Base-by-base conservation (phyloP, 2,329 filamentous ascomycete species). In the Pyrenophora seminiperda region DNA sequence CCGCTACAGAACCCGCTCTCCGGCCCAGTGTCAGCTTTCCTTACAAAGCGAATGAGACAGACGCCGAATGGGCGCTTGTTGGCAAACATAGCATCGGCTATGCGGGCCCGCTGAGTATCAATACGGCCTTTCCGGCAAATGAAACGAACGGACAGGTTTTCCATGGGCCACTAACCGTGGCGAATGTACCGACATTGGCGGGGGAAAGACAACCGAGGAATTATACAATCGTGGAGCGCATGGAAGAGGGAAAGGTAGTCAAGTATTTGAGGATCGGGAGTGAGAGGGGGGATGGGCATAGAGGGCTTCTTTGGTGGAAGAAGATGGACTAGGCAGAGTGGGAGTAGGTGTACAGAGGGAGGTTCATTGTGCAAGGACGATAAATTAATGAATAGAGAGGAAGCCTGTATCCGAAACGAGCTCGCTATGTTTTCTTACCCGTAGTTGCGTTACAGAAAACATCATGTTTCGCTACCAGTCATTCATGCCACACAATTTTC, bases 11-110 rank as follows among this genome's bases (percentile, higher is more conserved):
- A 18, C 54, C 65, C 9, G 19, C 34, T 0, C 29, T 62, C 2
- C 62, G 66, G 3, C 60, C 59, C 0, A 57, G 58, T 36, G 47
- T 70, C 2, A 61, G 56, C 0, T 68, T 62, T 36, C 67, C 66
- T 2, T 62, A 43, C 51, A 45, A 53, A 13, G 18, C 48, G 24
- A 54, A 47, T 18, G 63, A 68, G 22, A 41, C 40, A 2, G 66
- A 70, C 37, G 30, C 54, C 3, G 62, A 66, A 17, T 70, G 67
- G 67, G 65, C 67, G 13, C 57, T 58, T 2, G 57, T 69, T 2
- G 67, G 67, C 11, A 63, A 59, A 38, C 67, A 70, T 27, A 60
- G 57, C 29, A 51, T 70, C 13, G 59, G 61, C 1, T 69, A 69
- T 5, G 61, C 65, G 9, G 66, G 66, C 0, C 65, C 65, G 4